A percentile compares a stretch with the other conserved stretches of the same genome.
phyloP scores from a whole-genome alignment of 805 yeast species.

The Vanderwaltozyma verrucispora region DNA sequence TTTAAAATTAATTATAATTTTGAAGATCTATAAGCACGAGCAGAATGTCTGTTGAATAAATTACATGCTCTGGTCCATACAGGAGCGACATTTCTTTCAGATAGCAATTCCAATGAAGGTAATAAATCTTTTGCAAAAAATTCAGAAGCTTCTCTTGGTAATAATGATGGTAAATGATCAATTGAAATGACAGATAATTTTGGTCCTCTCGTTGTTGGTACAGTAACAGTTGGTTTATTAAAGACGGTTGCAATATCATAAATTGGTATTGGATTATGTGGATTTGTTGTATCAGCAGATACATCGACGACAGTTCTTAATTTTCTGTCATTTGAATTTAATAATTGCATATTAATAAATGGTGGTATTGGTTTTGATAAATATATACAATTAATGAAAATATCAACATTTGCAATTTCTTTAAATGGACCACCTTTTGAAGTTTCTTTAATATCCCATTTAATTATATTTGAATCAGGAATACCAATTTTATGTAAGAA shows the following conservation, averaged over 20 bases:
- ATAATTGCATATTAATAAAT: conserved; percentile 58
- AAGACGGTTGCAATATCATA: conserved; percentile 85
- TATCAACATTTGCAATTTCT: conserved; percentile 79
- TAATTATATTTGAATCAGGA: conserved; percentile 70
- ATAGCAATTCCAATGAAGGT: conserved; percentile 80
- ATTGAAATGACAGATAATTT: conserved; percentile 86
- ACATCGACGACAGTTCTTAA: conserved; percentile 93
- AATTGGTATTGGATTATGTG: conserved; percentile 95
- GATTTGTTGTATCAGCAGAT: conserved; percentile 97
- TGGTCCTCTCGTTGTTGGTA: conserved; percentile 70
- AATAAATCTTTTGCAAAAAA: conserved; percentile 76
- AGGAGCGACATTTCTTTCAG: conserved; percentile 69
- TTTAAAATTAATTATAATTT: conserved; percentile 30
- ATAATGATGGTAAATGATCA: conserved; percentile 89
- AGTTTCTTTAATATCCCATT: conserved; percentile 98
- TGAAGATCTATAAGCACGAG: conserved; percentile 46
- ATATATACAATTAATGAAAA: conserved; percentile 94
- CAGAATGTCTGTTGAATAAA: conserved; percentile 75
- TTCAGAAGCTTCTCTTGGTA: conserved; percentile 97
- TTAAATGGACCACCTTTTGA: conserved; percentile 94
- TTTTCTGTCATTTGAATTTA: conserved; percentile 60
- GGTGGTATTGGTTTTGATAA: conserved; percentile 90
- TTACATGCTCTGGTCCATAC: conserved; percentile 89
- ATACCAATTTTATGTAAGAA: conserved; percentile 74
- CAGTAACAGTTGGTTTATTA: conserved; percentile 81